phyloP scores from a whole-genome alignment of 805 yeast genomes.

The Candida maesae region DNA sequence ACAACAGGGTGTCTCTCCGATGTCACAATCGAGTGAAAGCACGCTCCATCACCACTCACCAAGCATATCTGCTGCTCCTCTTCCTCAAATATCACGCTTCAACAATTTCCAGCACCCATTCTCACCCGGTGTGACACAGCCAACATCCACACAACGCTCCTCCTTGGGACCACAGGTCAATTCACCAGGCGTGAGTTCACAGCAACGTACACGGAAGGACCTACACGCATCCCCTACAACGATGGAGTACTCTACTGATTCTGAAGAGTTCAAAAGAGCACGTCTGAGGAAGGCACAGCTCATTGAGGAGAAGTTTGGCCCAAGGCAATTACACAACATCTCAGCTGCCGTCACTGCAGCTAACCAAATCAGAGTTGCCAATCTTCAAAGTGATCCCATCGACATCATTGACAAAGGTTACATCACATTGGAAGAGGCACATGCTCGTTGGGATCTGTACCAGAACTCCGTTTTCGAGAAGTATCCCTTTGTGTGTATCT shows the following conservation, averaged over 20 bases:
- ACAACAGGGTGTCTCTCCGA: constrained; percentile 7
- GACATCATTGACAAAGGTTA: constrained; percentile 60
- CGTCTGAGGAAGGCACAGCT: constrained; percentile 30
- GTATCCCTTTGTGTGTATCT: constrained; percentile 58
- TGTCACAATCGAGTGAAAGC: constrained; percentile 8
- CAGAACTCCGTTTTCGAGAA: constrained; percentile 39
- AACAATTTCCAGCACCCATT: neutral
- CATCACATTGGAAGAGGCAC: constrained; percentile 57
- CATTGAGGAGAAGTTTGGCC: constrained; percentile 39
- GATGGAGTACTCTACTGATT: constrained; percentile 7
- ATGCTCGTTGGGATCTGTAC: constrained; percentile 47
- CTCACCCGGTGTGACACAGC: constrained; percentile 1
- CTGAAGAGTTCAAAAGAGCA: constrained; percentile 22
- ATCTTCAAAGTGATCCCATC: constrained; percentile 17
- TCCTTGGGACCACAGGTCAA: constrained; percentile 1
- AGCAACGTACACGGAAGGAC: neutral
- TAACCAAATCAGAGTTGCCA: constrained; percentile 34
- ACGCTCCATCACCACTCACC: constrained; percentile 1
- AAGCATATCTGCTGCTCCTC: neutral
- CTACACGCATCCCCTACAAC: neutral
- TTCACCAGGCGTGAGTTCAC: no score
- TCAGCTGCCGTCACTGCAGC: constrained; percentile 44
- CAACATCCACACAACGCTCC: constrained; percentile 6
- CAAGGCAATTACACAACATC: constrained; percentile 38
- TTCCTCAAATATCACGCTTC: neutral